Evolutionary conservation across 2,329 filamentous ascomycete species (phyloP), one percentile per base, ranked within the genome.

Genomic region (Aspergillus cejpii): DNA sequence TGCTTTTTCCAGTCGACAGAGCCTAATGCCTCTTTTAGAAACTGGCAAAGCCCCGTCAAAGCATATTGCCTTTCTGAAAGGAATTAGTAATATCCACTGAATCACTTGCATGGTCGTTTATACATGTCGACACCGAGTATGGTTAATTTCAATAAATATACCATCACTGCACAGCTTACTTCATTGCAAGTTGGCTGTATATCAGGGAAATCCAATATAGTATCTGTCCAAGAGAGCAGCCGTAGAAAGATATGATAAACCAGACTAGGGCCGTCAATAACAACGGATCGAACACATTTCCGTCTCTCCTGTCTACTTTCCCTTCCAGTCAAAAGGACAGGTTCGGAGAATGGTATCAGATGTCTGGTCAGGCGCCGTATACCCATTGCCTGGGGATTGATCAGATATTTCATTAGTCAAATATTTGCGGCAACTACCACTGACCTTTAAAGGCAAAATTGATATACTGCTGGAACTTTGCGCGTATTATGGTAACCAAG

Each of bases 21-120:
- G 67, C 3, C 88, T 78, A 5, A 80, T 78, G 0, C 68, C 62
- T 26, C 75, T 73, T 61, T 95, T 95, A 3, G 72, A 65, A 0
- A 62, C 47, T 0, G 91, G 91, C 1, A 97, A 74, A 44, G 80
- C 83, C 11, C 89, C 89, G 63, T 97, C 91, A 57, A 97, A 96
- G 62, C 84, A 89, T 42, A 96, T 85, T 37, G 75, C 79, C 46
- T 78, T 69, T 53, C 82, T 86, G 53, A 24, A 8, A 40, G 26
- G 34, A 41, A 43, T 50, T 20, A 52, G 39, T 41, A 44, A 24
- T 28, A 37, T 33, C 43, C n/a, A 40, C 24, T 29, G 43, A 37
- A 41, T 6, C 5, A 41, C 20, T n/a, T 26, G 49, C 50, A 39
- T 51, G 47, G 41, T 64, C 69, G 67, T 73, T 87, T 84, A 89